phyloP scores from a whole-genome alignment of 2,329 filamentous ascomycete species.

The Exophiala bonariae region DNA sequence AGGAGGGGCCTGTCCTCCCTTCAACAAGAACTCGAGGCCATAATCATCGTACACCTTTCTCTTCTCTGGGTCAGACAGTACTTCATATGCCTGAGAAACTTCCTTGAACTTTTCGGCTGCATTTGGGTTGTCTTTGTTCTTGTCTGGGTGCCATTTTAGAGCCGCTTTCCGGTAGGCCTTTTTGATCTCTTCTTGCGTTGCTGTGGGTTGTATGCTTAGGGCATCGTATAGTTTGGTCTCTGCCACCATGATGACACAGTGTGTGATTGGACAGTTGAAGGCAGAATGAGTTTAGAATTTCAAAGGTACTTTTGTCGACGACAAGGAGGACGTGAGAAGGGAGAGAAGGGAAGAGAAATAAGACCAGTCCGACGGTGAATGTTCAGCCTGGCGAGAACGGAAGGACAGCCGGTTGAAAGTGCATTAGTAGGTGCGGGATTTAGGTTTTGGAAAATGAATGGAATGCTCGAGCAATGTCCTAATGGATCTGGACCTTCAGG shows the following conservation, averaged over 20 bases:
- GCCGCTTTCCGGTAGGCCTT: conserved; percentile 91
- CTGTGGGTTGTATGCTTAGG: conserved; percentile 74
- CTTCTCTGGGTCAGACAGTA: conserved; percentile 95
- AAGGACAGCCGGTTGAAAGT: conserved; percentile 1
- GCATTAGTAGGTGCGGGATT: conserved; percentile 15
- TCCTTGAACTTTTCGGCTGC: conserved; percentile 97
- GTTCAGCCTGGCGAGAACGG: not conserved
- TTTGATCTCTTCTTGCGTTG: conserved; percentile 91
- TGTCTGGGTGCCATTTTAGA: conserved; percentile 92
- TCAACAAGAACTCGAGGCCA: conserved; percentile 87
- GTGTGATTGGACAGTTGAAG: conserved; percentile 18
- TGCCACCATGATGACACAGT: conserved; percentile 69
- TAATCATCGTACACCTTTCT: conserved; percentile 93
- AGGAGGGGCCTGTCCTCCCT: conserved; percentile 70
- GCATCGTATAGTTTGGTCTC: conserved; percentile 95
- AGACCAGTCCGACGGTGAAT: conserved; percentile 12
- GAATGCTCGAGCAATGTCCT: conserved; percentile 21
- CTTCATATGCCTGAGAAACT: conserved; percentile 95
- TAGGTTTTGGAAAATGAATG: conserved; percentile 15
- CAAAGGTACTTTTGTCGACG: conserved; percentile 29
- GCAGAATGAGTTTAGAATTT: conserved; percentile 15
- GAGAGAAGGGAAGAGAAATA: conserved; percentile 18
- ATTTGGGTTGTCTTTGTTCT: conserved; percentile 88
- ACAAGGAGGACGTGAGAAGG: conserved; percentile 19
- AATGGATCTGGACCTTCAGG: not conserved